A percentile compares a stretch with the other conserved stretches of the same genome.
Evolutionary conservation across 257 asterid genomes (phyloP).

Genomic region (Solanum neorickii): DNA sequence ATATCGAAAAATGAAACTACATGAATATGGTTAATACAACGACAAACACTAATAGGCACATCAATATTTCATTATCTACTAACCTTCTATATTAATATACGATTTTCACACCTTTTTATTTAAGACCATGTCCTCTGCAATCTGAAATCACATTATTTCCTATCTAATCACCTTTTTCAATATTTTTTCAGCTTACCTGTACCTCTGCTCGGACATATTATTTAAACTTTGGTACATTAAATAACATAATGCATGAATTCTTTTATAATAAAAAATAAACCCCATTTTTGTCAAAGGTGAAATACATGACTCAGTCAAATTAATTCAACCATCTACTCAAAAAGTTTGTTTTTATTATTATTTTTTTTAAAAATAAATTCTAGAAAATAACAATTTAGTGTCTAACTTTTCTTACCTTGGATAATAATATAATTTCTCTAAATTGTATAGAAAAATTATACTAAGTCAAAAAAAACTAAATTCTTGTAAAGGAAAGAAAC

Average conservation of each 20-base stretch:
- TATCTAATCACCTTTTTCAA: background rate
- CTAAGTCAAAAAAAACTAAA: background rate
- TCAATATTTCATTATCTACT: too few relatives aligned
- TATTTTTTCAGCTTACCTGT: background rate
- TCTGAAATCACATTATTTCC: background rate
- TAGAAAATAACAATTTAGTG: background rate
- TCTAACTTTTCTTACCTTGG: background rate
- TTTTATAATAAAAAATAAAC: background rate
- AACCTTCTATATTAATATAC: background rate
- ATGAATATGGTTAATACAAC: background rate
- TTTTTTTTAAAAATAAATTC: background rate
- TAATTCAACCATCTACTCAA: background rate
- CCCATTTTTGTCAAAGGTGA: background rate
- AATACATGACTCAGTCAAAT: background rate
- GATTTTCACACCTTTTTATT: background rate
- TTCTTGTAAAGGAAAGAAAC: background rate
- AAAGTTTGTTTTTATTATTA: background rate
- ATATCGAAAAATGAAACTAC: too few relatives aligned
- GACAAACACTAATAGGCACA: too few relatives aligned
- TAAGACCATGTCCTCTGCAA: background rate
- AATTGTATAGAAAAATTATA: background rate
- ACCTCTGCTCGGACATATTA: background rate
- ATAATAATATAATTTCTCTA: background rate
- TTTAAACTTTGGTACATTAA: background rate
- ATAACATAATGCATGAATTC: background rate